Base-by-base conservation (phyloP, 331 rosid genomes). In the Malus hybrid region DNA sequence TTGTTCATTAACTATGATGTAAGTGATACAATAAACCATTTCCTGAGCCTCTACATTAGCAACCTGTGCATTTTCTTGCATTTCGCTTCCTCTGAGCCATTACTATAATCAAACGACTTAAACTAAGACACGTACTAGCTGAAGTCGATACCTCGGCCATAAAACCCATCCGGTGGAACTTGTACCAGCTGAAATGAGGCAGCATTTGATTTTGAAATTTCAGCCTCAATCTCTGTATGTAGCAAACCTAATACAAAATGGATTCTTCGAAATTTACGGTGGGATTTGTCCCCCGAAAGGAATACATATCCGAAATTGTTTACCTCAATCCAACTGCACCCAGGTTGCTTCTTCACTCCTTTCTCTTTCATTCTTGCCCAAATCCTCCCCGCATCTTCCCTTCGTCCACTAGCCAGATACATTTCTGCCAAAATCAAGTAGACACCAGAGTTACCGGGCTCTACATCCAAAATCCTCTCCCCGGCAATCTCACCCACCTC, bases 331-430 rank as follows among this genome's bases (percentile, higher is more conserved):
- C 88, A 87, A 72, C 91, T 87, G 63, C 89, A 85, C 39, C 91
- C 89, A 2, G 89, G 91, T 76, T 85, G 88, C 83, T 85, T 83
- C 80, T 87, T 87, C 36, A 87, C 87, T 72, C 91, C 84, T 32
- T 80, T 67, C 29, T 71, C 82, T 71, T 83, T 87, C 89, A 85
- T 83, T 72, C 81, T 82, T 15, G 78, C 81, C 83, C 80, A 71
- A 10, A 83, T 83, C 64, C 59, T 77, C 24, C 64, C 83, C 1
- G 89, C 87, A 8, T 87, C 86, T 62, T 76, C 68, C 65, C 80
- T 73, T 76, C 72, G 76, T 68, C 81, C 87, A 67, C 62, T 20
- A 59, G 69, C 33, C 57, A 69, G 46, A 50, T 76, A 79, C 85
- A 85, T 83, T 76, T 85, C 87, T 10, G 84, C 85, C 77, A 85